Conservation (phyloP, 2,329 filamentous ascomycete genomes). For the Calonectria ilicicola region DNA sequence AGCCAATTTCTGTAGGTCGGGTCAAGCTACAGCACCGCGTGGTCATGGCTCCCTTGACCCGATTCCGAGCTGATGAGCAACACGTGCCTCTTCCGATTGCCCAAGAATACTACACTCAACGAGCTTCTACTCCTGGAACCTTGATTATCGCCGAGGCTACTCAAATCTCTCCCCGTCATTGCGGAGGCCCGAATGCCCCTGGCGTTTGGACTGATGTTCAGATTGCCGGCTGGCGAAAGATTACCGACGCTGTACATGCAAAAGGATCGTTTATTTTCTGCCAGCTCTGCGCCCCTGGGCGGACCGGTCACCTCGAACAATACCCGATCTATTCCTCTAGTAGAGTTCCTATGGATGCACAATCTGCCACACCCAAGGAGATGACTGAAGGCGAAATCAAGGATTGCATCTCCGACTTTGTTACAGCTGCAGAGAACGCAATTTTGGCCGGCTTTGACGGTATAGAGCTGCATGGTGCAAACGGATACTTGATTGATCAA, state of each 20-base stretch:
- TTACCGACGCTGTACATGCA: not conserved
- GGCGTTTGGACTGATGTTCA: constrained; percentile 1
- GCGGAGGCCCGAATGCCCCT: not conserved
- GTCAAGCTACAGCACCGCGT: not conserved
- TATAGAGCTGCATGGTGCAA: constrained; percentile 69
- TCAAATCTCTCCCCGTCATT: not conserved
- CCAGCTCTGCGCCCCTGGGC: constrained; percentile 4
- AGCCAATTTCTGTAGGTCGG: not conserved
- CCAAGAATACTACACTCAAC: constrained; percentile 1
- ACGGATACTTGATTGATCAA: constrained; percentile 67
- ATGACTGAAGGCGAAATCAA: not conserved
- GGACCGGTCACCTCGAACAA: not conserved
- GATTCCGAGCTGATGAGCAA: not conserved
- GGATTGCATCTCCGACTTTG: not conserved
- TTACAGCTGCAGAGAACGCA: constrained; percentile 49
- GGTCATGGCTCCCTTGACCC: constrained; percentile 5
- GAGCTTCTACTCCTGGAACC: not conserved
- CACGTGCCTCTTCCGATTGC: not conserved
- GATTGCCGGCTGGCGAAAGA: not conserved
- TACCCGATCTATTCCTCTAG: not conserved
- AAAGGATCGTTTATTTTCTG: not conserved
- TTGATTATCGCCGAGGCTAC: not conserved
- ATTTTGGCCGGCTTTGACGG: constrained; percentile 75
- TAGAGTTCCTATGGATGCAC: not conserved
- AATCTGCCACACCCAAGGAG: not conserved